Evolutionary conservation across 495 filamentous ascomycete species (phyloP).

Genomic region (Parmelia sp.): DNA sequence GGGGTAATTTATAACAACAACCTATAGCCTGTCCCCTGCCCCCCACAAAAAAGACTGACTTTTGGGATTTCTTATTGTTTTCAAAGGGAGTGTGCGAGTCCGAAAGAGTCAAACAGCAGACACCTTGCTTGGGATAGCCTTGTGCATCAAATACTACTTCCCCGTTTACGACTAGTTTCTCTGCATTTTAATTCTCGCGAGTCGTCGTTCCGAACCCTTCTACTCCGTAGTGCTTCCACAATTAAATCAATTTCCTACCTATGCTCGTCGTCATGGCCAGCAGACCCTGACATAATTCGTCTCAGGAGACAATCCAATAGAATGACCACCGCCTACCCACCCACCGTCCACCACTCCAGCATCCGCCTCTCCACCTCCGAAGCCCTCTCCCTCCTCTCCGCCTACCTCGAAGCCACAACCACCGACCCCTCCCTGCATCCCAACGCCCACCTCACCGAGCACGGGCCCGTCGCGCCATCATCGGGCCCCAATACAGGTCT

Average conservation of each 20-base stretch:
- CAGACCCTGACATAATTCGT: neutral
- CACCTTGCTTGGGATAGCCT: constrained; percentile 15
- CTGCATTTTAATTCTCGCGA: too few relatives aligned
- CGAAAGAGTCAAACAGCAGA: constrained; percentile 14
- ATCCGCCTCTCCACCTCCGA: constrained; percentile 43
- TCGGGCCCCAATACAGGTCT: constrained; percentile 50
- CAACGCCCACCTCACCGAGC: constrained; percentile 54
- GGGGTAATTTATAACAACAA: too few relatives aligned
- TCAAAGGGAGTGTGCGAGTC: too few relatives aligned
- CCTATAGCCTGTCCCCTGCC: too few relatives aligned
- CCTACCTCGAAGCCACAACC: constrained; percentile 51
- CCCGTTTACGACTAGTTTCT: too few relatives aligned
- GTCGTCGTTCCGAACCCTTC: too few relatives aligned
- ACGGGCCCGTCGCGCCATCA: constrained; percentile 50
- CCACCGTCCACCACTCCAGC: constrained; percentile 42
- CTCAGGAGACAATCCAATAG: neutral
- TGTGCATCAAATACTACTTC: too few relatives aligned
- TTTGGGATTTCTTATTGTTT: too few relatives aligned
- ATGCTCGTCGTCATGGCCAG: neutral
- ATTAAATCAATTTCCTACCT: too few relatives aligned
- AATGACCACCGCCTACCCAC: constrained; percentile 33
- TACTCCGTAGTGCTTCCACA: too few relatives aligned
- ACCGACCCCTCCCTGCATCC: constrained; percentile 60
- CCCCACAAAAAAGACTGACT: too few relatives aligned
- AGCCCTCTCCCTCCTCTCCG: constrained; percentile 50